phyloP scores from a whole-genome alignment of 1,284 basidiomycete species.

The Tylopilus sp. region DNA sequence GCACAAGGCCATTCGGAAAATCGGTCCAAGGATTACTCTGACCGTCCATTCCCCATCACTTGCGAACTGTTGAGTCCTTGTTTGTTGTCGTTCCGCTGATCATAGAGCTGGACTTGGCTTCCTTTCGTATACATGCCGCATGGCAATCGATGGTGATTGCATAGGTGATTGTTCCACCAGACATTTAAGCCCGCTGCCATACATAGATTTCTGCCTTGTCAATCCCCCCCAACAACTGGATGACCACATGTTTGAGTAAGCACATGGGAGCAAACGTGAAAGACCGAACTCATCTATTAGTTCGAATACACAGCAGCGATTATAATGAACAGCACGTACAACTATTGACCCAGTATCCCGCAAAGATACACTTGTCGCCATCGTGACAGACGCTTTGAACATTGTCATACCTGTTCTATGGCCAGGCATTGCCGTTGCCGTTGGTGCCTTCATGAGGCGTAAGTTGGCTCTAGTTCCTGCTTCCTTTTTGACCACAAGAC shows the following conservation, averaged over 20 bases:
- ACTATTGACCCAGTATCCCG: slow-evolving; percentile 9
- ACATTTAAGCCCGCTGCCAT: not conserved
- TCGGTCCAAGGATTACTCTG: not conserved
- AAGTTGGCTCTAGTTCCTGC: not conserved
- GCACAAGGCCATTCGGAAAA: not conserved
- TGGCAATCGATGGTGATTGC: slow-evolving; percentile 7
- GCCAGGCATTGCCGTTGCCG: not conserved
- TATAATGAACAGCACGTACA: slow-evolving; percentile 6
- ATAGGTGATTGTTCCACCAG: slow-evolving; percentile 14
- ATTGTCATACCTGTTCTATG: not conserved
- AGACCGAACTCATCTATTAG: not conserved
- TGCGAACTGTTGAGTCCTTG: not conserved
- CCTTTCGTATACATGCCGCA: slow-evolving; percentile 1
- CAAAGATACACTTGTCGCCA: slow-evolving; percentile 8
- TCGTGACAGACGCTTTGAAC: not conserved
- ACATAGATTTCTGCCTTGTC: not conserved
- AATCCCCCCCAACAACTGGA: not conserved
- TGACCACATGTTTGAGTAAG: not conserved
- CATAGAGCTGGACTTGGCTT: not conserved
- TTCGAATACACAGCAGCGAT: not conserved
- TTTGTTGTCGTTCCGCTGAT: not conserved
- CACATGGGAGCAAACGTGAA: too few species aligned
- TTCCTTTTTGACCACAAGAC: too few species aligned
- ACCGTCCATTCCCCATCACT: not conserved
- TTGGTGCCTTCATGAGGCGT: slow-evolving; percentile 14